Evolutionary conservation across 768 basidiomycete genomes (phyloP).

Genomic region (Tricholoma sp.): DNA sequence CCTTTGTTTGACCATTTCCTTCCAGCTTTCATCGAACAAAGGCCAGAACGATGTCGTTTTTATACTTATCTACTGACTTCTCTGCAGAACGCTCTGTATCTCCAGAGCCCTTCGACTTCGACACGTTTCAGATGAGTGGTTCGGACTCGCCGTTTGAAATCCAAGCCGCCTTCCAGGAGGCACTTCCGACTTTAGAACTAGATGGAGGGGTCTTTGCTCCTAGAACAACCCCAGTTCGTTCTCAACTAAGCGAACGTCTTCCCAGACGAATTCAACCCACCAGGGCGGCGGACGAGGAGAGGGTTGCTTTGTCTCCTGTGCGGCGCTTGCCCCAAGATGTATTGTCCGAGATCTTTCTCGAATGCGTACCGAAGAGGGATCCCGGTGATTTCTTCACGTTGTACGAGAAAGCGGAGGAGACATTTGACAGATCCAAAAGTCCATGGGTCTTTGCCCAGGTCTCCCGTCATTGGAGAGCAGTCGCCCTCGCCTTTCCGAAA

Average conservation of each 20-base stretch:
- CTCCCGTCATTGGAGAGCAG: not conserved
- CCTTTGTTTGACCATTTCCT: not conserved
- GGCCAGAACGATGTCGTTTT: not conserved
- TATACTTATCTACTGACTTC: not conserved
- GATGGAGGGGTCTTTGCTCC: not conserved
- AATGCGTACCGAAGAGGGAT: not conserved
- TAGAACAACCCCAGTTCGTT: not conserved
- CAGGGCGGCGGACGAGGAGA: not conserved
- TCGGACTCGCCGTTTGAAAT: not conserved
- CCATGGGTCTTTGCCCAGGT: not conserved
- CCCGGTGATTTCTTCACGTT: not conserved
- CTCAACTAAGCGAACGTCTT: too few relatives aligned
- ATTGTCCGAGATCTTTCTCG: not conserved
- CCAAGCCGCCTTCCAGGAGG: not conserved
- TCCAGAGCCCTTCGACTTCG: not conserved
- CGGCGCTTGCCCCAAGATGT: not conserved
- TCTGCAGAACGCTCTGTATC: not conserved
- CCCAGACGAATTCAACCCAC: not conserved
- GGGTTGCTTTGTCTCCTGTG: not conserved
- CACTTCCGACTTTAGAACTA: not conserved
- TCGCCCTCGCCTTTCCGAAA: not conserved
- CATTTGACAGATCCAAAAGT: not conserved
- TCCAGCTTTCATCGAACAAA: not conserved
- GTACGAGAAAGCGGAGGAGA: not conserved
- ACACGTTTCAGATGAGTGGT: not conserved